Conservation (phyloP, 1,284 basidiomycete species). For the Fomitopsis betulina region DNA sequence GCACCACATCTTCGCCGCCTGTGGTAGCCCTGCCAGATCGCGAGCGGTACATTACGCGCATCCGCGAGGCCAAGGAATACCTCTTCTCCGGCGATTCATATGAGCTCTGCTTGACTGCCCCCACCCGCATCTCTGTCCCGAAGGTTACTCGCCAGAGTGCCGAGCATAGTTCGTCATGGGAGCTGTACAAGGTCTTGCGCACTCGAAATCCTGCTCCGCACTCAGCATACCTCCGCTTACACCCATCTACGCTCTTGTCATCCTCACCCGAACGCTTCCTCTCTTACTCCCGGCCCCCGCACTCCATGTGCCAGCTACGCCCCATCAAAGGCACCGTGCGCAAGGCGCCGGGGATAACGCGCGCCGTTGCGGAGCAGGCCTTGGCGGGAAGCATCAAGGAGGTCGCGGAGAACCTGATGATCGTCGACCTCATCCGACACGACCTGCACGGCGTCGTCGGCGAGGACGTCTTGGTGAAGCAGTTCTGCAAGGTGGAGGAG, state of each 20-base stretch:
- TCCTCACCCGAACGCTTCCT: slow-evolving; percentile 95
- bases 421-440: slow-evolving; percentile 94
- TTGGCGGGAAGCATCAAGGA: slow-evolving; percentile 84
- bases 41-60: slow-evolving; percentile 64
- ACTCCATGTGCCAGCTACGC: slow-evolving; percentile 74
- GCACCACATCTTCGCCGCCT: slow-evolving; percentile 18
- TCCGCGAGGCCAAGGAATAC: slow-evolving; percentile 70
- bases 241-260: slow-evolving; percentile 60
- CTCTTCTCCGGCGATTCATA: slow-evolving; percentile 91
- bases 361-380: slow-evolving; percentile 56
- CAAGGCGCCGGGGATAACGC: slow-evolving; percentile 59
- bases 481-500: slow-evolving; percentile 88
- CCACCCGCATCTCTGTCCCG: slow-evolving; percentile 49
- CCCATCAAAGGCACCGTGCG: slow-evolving; percentile 94
- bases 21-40: slow-evolving; percentile 50
- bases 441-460: slow-evolving; percentile 82
- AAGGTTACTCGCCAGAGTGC: slow-evolving; percentile 25
- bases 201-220: slow-evolving; percentile 88
- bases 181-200: slow-evolving; percentile 69
- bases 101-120: slow-evolving; percentile 91
- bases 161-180: slow-evolving; percentile 51
- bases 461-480: slow-evolving; percentile 74
- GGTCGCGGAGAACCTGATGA: slow-evolving; percentile 97
- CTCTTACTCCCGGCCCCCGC: slow-evolving; percentile 69
- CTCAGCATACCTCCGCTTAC: slow-evolving; percentile 78